phyloP scores from a whole-genome alignment of 2,329 filamentous ascomycete species.

The Exophiala bonariae region DNA sequence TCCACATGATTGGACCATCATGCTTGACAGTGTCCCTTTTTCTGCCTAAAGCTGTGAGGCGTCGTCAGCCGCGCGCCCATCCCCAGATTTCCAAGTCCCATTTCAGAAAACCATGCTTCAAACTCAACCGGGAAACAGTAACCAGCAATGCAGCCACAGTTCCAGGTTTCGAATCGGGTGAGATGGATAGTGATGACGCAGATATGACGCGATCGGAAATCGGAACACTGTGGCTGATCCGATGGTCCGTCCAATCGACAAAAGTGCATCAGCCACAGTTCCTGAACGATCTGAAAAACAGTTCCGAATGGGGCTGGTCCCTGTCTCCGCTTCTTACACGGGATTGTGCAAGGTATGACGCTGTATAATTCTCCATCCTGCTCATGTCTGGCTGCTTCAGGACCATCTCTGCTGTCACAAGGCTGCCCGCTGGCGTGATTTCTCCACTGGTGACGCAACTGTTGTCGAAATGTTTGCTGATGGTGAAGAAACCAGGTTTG shows the following conservation, averaged over 20 bases:
- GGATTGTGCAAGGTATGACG: neutral
- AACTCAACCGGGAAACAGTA: too few species aligned
- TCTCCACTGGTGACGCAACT: constrained; percentile 3
- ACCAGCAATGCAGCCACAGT: too few species aligned
- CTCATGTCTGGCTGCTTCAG: neutral
- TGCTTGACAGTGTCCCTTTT: too few species aligned
- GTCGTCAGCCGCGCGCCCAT: too few species aligned
- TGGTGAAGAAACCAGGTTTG: too few species aligned
- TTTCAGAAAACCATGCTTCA: too few species aligned
- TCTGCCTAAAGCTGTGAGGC: too few species aligned
- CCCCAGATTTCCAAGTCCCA: too few species aligned
- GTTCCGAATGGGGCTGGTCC: neutral
- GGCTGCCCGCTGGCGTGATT: neutral
- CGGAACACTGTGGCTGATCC: constrained; percentile 9
- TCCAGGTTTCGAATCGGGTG: too few species aligned
- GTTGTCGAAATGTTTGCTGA: neutral
- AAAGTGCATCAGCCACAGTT: constrained; percentile 13
- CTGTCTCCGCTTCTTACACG: neutral
- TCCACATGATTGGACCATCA: too few species aligned
- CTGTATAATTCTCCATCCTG: neutral
- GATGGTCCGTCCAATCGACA: constrained; percentile 4
- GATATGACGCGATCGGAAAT: constrained; percentile 13
- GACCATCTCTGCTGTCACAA: neutral
- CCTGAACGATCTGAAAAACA: neutral
- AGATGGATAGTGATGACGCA: constrained; percentile 17